Base-by-base conservation (phyloP, 805 yeast genomes). In the Schizosaccharomyces osmophilus region DNA sequence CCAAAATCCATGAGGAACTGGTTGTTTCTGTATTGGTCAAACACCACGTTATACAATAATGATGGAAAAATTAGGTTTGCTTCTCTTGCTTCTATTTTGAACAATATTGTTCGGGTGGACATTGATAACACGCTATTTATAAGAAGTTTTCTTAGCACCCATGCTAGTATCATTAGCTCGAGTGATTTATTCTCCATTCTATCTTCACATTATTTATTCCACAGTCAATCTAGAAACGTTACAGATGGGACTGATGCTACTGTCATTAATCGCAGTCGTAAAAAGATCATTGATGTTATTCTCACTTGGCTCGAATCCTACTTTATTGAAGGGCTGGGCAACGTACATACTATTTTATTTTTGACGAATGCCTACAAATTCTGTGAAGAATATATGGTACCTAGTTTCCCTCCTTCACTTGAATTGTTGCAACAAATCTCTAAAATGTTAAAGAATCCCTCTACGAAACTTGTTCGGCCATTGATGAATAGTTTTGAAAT, bases 121-220 rank as follows among this genome's bases (percentile, higher is more conserved):
- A 58, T 66, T 70, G 41, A 75, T 75, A 39, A 74, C 73, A 43
- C 67, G 73, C 58, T 66, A 70, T 17, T 63, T 73, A 41, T 68
- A 73, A 17, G 65, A 57, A 55, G 3, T 45, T 19, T 22, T 31
- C 55, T 19, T 19, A 45, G 26, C 51, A 45, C 51, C 3, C 26
- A 45, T 24, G 51, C 51, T 61, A n/a, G 62, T 45, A 22, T 54
- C 32, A 29, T 39, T 11, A 41, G 48, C 17, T 22, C 19, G 17
- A 19, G 5, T 13, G 17, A 22, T 24, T 9, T 24, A 6, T 42
- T 59, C 39, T 19, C 51, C 22, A 24, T 58, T 4, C 24, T 17
- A 51, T 17, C 36, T 32, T 4, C 43, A 32, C 36, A 24, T 19
- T 29, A 36, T 36, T 36, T 36, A 36, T 36, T 36, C 8, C 41